Conservation (phyloP, 2,329 filamentous ascomycete genomes). For the Huntiella omanensis region DNA sequence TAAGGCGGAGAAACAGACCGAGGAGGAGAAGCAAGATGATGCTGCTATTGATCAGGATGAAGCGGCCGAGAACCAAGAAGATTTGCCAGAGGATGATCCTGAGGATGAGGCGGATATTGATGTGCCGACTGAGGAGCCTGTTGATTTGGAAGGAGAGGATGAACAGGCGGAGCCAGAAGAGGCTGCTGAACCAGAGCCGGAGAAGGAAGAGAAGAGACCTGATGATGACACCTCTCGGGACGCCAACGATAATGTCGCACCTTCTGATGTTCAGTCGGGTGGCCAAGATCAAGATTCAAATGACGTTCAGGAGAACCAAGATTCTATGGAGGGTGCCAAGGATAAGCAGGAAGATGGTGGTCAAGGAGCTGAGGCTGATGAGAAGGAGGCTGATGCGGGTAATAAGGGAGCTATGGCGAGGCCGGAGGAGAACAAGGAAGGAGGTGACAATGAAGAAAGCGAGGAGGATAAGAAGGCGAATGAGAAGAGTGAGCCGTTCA, state of each 20-base stretch:
- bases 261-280: constrained; percentile 36
- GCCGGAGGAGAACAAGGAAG: constrained; percentile 25
- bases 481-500: constrained; percentile 52
- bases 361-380: constrained; percentile 43
- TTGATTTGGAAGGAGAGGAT: constrained; percentile 20
- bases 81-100: constrained; percentile 17
- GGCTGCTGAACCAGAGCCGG: constrained; percentile 25
- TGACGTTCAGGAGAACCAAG: constrained; percentile 41
- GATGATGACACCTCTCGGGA: constrained; percentile 10
- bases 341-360: constrained; percentile 49
- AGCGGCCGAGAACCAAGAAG: constrained; percentile 15
- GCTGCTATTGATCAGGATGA: constrained; percentile 29
- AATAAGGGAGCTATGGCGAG: constrained; percentile 38
- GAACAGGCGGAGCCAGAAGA: constrained; percentile 28
- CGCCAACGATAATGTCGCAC: constrained; percentile 19
- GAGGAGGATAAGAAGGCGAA: constrained; percentile 27
- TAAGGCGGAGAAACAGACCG: constrained; percentile 42
- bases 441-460: constrained; percentile 25
- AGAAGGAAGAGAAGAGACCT: constrained; percentile 18
- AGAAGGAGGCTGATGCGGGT: constrained; percentile 43
- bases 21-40: constrained; percentile 33
- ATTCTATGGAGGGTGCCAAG: constrained; percentile 38
- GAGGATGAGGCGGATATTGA: constrained; percentile 11
- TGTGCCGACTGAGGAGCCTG: constrained; percentile 12
- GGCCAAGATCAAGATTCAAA: constrained; percentile 37